Conservation (phyloP, 2,329 filamentous ascomycete species). For the Arthroderma sp. region DNA sequence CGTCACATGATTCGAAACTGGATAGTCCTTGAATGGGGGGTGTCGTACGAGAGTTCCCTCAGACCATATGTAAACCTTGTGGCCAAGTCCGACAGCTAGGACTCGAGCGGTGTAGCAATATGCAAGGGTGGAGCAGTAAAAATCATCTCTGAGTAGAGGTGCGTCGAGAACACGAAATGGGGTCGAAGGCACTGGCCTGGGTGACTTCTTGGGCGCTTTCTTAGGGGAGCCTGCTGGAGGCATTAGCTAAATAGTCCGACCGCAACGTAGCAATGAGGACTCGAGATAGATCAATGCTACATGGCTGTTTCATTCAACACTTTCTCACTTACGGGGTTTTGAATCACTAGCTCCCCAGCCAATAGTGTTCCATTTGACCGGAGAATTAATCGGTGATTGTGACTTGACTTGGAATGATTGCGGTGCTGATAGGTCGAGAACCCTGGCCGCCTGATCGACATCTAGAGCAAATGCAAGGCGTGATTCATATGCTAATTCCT, state of each 20-base stretch:
- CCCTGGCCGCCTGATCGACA: slow-evolving; percentile 56
- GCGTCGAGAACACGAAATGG: slow-evolving; percentile 86
- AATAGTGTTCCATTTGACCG: slow-evolving; percentile 31
- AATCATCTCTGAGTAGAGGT: slow-evolving; percentile 80
- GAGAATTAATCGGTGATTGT: slow-evolving; percentile 16
- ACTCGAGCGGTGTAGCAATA: slow-evolving; percentile 65
- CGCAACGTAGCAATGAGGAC: neutral
- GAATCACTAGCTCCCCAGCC: slow-evolving; percentile 18
- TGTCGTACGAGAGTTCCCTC: slow-evolving; percentile 56
- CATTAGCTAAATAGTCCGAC: neutral
- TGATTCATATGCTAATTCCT: slow-evolving; percentile 56
- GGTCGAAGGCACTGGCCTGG: slow-evolving; percentile 50
- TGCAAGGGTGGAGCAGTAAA: slow-evolving; percentile 83
- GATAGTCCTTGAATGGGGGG: slow-evolving; percentile 43
- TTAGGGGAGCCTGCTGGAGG: neutral
- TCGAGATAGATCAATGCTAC: too few species aligned
- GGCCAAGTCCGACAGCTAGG: slow-evolving; percentile 71
- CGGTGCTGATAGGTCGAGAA: slow-evolving; percentile 45
- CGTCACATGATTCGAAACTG: slow-evolving; percentile 51
- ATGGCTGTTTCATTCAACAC: neutral
- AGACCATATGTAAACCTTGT: slow-evolving; percentile 78
- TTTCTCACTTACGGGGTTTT: neutral
- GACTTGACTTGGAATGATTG: neutral
- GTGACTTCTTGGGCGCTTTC: slow-evolving; percentile 11
- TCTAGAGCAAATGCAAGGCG: slow-evolving; percentile 69